Evolutionary conservation across 2,329 filamentous ascomycete genomes (phyloP).

Genomic region (Aspergillus costaricaensis): DNA sequence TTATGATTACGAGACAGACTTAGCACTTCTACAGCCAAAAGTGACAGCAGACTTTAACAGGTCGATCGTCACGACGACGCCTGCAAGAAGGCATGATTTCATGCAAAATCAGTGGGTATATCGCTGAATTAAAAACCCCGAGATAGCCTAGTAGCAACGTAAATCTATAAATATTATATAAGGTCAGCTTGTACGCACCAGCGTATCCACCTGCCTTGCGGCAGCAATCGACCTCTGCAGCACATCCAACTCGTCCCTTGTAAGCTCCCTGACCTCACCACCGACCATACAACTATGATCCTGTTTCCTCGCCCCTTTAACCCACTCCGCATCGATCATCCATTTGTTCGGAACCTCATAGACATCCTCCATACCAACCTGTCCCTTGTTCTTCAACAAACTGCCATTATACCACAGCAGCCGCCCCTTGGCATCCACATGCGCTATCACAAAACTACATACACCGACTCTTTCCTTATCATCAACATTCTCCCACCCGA

Average conservation of each 20-base stretch:
- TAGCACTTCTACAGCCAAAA: too few species aligned
- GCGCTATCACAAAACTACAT: slow-evolving; percentile 15
- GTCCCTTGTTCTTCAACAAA: slow-evolving; percentile 12
- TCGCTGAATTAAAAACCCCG: too few species aligned
- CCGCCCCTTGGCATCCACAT: slow-evolving; percentile 11
- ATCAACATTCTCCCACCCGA: slow-evolving; percentile 8
- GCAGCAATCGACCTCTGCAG: slow-evolving; percentile 5
- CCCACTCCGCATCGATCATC: slow-evolving; percentile 17
- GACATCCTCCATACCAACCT: neutral
- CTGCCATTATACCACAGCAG: slow-evolving; percentile 16
- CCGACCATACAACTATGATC: slow-evolving; percentile 13
- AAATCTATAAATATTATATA: neutral
- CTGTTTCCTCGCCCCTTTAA: slow-evolving; percentile 10
- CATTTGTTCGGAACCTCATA: slow-evolving; percentile 3
- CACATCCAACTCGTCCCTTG: neutral
- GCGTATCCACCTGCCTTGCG: neutral
- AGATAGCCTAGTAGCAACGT: neutral
- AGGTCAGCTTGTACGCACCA: neutral
- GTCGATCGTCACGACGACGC: too few species aligned
- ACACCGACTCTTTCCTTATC: neutral
- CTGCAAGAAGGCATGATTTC: too few species aligned
- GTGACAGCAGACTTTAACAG: too few species aligned
- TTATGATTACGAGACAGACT: too few species aligned
- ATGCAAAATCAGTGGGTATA: too few species aligned
- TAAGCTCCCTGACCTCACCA: neutral